Base-by-base conservation (phyloP, 257 asterid species). In the Fraxinus americana region DNA sequence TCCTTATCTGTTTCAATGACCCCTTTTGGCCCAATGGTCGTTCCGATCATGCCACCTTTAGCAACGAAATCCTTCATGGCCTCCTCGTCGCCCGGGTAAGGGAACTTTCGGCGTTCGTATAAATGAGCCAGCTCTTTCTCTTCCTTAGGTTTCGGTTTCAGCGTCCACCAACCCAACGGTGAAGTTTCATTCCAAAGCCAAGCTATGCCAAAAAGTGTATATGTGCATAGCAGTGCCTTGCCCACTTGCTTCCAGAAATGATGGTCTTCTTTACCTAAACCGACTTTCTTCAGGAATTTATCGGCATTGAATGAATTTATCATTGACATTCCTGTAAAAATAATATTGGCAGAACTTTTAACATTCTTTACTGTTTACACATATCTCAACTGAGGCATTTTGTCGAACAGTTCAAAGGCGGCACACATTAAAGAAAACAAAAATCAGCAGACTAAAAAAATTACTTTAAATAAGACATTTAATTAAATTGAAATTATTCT, bases 21-120 rank as follows among this genome's bases (percentile, higher is more conserved):
- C 63, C 99, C 98, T 87, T 91, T 95, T 0, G 99, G 99, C 81
- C 97, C 99, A 35, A 93, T 91, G 35, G 90, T 83, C 2, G 98
- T 95, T 27, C 99, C 99, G 17, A 95, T 93, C 98, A 93, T 93
- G 74, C 99, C 99, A 25, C 99, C 99, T 57, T 89, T 88, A 1
- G 92, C 88, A 70, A 95, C 67, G 74, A 95, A 95, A 72, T 95
- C 97, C 77, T 89, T 87, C 99, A 95, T 93, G n/a, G 99, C 99
- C 67, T 92, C 97, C n/a, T 79, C 84, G 21, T 92, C 98, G 0
- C 98, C 99, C 0, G 99, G 99, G 77, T 92, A 94, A 0, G 99
- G 99, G 65, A 90, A 91, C 61, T 81, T 89, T 4, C 91, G 85
- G 76, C 86, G 96, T 82, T 95, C 98, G 30, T 95, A 95, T 34